These are phyloP conservation scores for Fusarium multiceps DNA, from an alignment of 2,329 filamentous ascomycete genomes.

Conservation along the genomic window DNA sequence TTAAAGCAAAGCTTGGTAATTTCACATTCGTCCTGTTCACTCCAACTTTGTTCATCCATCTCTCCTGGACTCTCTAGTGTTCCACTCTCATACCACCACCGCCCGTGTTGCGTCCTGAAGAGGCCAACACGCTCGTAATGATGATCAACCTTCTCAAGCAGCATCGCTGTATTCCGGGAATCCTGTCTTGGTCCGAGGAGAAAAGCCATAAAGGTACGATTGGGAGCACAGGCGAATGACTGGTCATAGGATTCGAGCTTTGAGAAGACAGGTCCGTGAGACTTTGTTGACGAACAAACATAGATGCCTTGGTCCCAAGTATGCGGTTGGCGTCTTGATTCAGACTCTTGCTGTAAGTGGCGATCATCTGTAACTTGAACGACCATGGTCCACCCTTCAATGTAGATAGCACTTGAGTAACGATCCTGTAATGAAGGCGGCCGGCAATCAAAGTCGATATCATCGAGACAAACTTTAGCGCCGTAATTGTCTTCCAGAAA, in stretches of 20 bases:
- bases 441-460: accelerated
- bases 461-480: accelerated
- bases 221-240: background rate
- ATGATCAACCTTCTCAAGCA: background rate
- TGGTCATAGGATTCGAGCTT: background rate
- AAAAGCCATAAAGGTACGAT: background rate
- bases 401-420: background rate
- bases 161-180: no score
- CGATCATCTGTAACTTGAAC: background rate
- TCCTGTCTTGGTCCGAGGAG: accelerated
- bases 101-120: background rate
- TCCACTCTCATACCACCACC: background rate
- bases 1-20: accelerated
- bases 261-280: background rate
- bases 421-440: background rate
- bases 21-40: background rate
- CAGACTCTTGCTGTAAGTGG: background rate
- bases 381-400: background rate
- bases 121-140: background rate
- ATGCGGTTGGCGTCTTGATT: no score
- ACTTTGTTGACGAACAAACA: background rate
- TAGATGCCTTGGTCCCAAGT: background rate
- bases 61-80: background rate
- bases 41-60: background rate
- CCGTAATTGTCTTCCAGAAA: accelerated